phyloP scores from a whole-genome alignment of 495 filamentous ascomycete genomes.

The Aspergillus sclerotiicarbonarius region DNA sequence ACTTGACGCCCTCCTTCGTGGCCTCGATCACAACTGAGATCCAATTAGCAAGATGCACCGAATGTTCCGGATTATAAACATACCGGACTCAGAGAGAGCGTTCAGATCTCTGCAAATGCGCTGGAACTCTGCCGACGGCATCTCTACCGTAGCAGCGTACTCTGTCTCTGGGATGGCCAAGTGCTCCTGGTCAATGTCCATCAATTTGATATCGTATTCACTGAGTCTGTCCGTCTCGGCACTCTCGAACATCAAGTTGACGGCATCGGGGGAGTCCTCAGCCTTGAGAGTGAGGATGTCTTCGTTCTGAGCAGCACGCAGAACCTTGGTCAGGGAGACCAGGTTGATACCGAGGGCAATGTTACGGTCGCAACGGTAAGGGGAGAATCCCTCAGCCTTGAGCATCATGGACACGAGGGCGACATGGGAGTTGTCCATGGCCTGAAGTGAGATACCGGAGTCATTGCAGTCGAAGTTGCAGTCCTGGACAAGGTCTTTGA shows the following conservation, averaged over 20 bases:
- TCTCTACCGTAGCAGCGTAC: conserved; percentile 84
- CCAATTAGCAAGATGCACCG: not conserved
- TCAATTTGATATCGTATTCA: conserved; percentile 99
- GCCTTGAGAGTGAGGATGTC: conserved; percentile 97
- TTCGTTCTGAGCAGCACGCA: conserved; percentile 90
- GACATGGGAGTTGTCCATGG: conserved; percentile 99
- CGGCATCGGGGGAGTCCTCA: conserved; percentile 89
- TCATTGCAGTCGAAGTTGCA: conserved; percentile 99
- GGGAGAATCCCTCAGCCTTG: conserved; percentile 91
- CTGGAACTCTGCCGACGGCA: conserved; percentile 91
- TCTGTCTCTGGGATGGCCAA: conserved; percentile 98
- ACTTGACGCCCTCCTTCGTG: conserved; percentile 95
- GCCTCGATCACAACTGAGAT: conserved; percentile 86
- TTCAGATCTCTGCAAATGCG: conserved; percentile 91
- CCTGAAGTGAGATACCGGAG: conserved; percentile 94
- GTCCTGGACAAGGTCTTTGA: conserved; percentile 99
- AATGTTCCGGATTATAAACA: not conserved
- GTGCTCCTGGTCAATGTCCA: conserved; percentile 99
- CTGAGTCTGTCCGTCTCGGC: conserved; percentile 83
- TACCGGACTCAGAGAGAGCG: conserved; percentile 91
- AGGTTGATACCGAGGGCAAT: conserved; percentile 98
- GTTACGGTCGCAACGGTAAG: conserved; percentile 98
- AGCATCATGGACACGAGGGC: conserved; percentile 98
- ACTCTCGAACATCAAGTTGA: conserved; percentile 96
- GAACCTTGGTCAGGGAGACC: conserved; percentile 92